Evolutionary conservation across 2,329 filamentous ascomycete species (phyloP).

Genomic region (Nigrospora sphaerica): DNA sequence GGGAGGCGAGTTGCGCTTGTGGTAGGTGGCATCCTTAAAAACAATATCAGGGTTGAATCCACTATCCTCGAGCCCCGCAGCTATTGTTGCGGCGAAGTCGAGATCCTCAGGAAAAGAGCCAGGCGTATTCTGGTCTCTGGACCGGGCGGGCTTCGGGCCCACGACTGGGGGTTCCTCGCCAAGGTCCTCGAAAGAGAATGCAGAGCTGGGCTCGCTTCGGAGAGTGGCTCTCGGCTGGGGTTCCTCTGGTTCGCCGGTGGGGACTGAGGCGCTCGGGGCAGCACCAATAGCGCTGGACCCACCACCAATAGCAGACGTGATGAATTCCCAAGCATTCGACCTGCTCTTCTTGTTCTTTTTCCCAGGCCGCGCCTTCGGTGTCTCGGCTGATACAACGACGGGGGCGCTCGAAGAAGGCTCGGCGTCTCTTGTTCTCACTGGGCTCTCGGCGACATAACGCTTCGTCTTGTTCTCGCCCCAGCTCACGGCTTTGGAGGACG

Average conservation of each 20-base stretch:
- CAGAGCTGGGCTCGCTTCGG: conserved; percentile 5
- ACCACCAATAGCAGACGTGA: conserved; percentile 42
- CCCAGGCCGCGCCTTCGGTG: conserved; percentile 21
- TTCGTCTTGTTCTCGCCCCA: conserved; percentile 61
- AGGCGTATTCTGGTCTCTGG: conserved; percentile 47
- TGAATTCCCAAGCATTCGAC: conserved; percentile 38
- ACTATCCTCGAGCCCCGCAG: conserved; percentile 60
- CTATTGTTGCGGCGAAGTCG: conserved; percentile 62
- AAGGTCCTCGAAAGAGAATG: conserved; percentile 27
- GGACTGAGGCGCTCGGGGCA: conserved; percentile 10
- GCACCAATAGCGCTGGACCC: conserved; percentile 21
- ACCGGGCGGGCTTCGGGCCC: conserved; percentile 49
- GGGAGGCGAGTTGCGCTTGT: conserved; percentile 56
- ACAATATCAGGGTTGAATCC: conserved; percentile 67
- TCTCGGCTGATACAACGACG: conserved; percentile 18
- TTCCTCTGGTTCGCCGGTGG: conserved; percentile 1
- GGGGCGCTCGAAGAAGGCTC: conserved; percentile 20
- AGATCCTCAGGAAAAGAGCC: conserved; percentile 61
- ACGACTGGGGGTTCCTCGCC: conserved; percentile 41
- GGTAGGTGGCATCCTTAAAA: conserved; percentile 57
- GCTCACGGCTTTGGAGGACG: conserved; percentile 48
- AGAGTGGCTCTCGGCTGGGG: conserved; percentile 18
- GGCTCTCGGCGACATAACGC: conserved; percentile 55
- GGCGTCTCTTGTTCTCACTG: conserved; percentile 30
- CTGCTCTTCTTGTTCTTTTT: conserved; percentile 22